Conservation (phyloP, 306 rosid genomes). For the Geum urbanum region DNA sequence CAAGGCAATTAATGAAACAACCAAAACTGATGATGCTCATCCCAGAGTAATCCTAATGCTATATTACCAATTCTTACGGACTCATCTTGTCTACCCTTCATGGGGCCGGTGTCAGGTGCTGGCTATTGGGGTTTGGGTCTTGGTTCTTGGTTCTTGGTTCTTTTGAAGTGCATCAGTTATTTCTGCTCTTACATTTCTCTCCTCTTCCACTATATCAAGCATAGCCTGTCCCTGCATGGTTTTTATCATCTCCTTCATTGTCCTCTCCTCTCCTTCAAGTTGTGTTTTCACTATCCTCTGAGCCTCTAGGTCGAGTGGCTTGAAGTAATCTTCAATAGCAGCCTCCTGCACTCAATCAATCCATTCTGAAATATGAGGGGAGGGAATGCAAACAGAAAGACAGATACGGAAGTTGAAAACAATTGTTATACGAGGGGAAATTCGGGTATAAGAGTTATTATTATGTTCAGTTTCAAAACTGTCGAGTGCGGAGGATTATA, state of each 20-base stretch:
- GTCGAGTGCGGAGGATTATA: background rate
- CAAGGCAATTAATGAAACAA: background rate
- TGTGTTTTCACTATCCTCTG: constrained; percentile 65
- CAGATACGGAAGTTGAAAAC: background rate
- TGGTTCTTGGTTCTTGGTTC: constrained; percentile 16
- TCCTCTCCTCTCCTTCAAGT: constrained; percentile 70
- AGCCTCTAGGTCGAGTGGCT: constrained; percentile 80
- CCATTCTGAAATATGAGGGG: background rate
- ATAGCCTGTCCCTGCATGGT: constrained; percentile 64
- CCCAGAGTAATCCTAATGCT: constrained; percentile 15
- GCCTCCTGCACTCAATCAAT: constrained; percentile 52
- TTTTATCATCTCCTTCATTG: constrained; percentile 55
- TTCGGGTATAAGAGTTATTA: background rate
- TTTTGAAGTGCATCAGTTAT: constrained; percentile 21
- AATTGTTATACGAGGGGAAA: background rate
- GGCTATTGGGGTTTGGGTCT: constrained; percentile 14
- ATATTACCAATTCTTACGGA: constrained; percentile 3
- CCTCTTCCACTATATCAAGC: constrained; percentile 42
- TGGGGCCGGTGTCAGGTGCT: constrained; percentile 30
- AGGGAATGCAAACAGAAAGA: constrained; percentile 9
- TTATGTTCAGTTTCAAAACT: background rate
- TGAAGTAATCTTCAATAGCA: constrained; percentile 82
- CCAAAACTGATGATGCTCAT: constrained; percentile 10
- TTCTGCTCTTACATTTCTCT: constrained; percentile 25
- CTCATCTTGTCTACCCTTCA: constrained; percentile 39